Evolutionary conservation across 2,329 filamentous ascomycete genomes (phyloP), one percentile per base, ranked within the genome.

Genomic region (Fusarium ramigenum): DNA sequence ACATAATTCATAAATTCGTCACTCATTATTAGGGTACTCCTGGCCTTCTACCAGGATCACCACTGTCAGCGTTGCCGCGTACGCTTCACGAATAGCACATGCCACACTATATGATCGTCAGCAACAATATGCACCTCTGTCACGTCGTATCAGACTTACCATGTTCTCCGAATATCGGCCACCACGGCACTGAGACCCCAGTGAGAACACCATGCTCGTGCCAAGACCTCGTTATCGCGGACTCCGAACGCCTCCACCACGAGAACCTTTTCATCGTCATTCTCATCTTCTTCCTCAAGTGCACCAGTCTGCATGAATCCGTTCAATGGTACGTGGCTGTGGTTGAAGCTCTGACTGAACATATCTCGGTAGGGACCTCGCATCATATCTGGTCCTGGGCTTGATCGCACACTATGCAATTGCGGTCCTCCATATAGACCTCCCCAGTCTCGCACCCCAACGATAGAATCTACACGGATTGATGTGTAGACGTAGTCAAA

Each of bases 171-270:
- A 59, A 93, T 80, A 80, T 94, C 91, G 14, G 92, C 92, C 65
- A 94, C 88, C 23, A 95, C 83, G 2, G 93, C 92, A 77, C 88
- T 91, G 75, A 93, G 82, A 5, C 93, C 93, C 88, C 92, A 93
- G 76, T 93, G 91, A 62, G 91, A 88, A 79, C 92, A 94, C 93
- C 93, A 95, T 11, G 93, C 92, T 70, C 93, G 85, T 2, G 91
- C 92, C 75, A 95, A 87, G 8, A 94, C 92, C 80, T 94, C 93
- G 74, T 94, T 94, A 80, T 94, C 93, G 54, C 85, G 85, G 28
- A 92, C 91, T 2, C 93, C 93, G 79, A 93, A 91, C 1, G 92
- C 91, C 82, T 94, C 91, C 19, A 94, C 86, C 9, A 92, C 90
- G 14, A 95, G 84, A 7, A 95, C 92, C 74, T 88, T 88, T 73